Percentiles rank a stretch among this genome's conserved stretches.
phyloP scores from a whole-genome alignment of 495 filamentous ascomycete species.

The Thermochaetoides thermophila region DNA sequence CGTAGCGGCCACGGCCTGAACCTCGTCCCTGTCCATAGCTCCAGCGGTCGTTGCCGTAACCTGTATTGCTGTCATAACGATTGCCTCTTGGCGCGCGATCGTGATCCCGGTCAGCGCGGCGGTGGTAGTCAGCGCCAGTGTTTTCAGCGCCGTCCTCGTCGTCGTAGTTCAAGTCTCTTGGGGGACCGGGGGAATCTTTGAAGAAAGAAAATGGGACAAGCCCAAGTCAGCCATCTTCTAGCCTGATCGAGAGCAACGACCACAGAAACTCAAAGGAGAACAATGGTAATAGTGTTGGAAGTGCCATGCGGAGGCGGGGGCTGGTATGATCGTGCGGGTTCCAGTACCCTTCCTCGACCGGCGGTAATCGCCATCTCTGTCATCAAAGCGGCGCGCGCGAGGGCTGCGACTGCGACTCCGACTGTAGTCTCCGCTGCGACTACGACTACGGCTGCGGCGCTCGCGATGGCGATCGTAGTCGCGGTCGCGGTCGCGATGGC shows the following conservation, averaged over 20 bases:
- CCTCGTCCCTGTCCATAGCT: background rate
- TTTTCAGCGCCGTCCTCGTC: constrained; percentile 8
- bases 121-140: constrained; percentile 6
- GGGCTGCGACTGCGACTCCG: constrained; percentile 9
- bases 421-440: constrained; percentile 8
- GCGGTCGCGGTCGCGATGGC: constrained; percentile 9
- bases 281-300: no score
- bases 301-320: constrained; percentile 5
- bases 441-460: constrained; percentile 7
- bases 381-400: constrained; percentile 11
- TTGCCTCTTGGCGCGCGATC: background rate
- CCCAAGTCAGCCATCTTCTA: constrained; percentile 19
- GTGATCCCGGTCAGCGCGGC: constrained; percentile 1
- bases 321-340: constrained; percentile 15
- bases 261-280: constrained; percentile 5
- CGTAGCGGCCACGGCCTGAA: background rate
- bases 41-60: background rate
- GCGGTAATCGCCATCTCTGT: constrained; percentile 18
- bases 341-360: constrained; percentile 33
- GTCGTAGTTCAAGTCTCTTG: constrained; percentile 20
- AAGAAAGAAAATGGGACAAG: constrained; percentile 1
- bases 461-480: constrained; percentile 5
- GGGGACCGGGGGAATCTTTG: constrained; percentile 12
- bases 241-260: constrained; percentile 6
- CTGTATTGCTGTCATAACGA: background rate